Evolutionary conservation across 2,329 filamentous ascomycete genomes (phyloP).

Genomic region (Coniochaeta sp.): DNA sequence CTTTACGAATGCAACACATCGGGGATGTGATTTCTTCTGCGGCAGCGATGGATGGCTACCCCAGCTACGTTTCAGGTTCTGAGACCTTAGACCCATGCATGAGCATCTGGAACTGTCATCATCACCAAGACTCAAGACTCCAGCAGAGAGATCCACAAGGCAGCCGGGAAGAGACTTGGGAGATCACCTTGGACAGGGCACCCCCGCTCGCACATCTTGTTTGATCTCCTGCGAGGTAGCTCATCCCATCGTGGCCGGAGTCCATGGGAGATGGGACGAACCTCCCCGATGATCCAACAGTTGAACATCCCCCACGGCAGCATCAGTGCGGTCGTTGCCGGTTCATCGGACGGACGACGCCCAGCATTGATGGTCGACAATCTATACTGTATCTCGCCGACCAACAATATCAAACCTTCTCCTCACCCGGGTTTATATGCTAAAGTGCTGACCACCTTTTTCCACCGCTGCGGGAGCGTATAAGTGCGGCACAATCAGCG

Average conservation of each 20-base stretch:
- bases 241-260: background rate
- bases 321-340: background rate
- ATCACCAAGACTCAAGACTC: too few relatives aligned
- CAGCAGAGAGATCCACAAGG: background rate
- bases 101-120: background rate
- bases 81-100: background rate
- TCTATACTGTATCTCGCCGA: background rate
- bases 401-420: background rate
- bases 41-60: background rate
- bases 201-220: background rate
- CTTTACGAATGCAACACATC: background rate
- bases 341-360: background rate
- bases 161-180: background rate
- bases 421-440: background rate
- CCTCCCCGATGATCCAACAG: background rate
- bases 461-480: background rate
- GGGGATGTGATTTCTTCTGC: background rate
- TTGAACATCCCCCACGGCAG: background rate
- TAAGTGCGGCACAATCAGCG: background rate
- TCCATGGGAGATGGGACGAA: background rate
- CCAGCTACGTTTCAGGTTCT: background rate
- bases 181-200: too few relatives aligned
- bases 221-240: constrained; percentile 1
- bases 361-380: background rate
- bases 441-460: background rate